Percentiles rank a stretch among this genome's conserved stretches.
Conservation (phyloP, 352 stramenopile species). For the Globisporangium orthogonon region DNA sequence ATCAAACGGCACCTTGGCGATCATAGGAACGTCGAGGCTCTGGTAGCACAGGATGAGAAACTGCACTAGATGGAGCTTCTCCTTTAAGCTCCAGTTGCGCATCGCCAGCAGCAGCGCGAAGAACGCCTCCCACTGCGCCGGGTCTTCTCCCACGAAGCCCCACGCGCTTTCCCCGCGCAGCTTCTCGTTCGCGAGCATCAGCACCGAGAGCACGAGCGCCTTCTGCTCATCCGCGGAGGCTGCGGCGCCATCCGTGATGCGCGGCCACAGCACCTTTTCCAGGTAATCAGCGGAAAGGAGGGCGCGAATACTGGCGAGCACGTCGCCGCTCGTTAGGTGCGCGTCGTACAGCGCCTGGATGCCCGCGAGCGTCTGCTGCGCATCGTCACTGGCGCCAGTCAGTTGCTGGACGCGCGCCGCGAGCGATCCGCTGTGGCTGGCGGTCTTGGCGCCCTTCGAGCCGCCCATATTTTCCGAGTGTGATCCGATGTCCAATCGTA, state of each 20-base stretch:
- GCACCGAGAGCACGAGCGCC: slow-evolving; percentile 31
- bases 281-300: slow-evolving; percentile 31
- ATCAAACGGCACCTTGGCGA: slow-evolving; percentile 24
- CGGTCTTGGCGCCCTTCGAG: not conserved
- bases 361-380: slow-evolving; percentile 7
- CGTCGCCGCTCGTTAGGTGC: slow-evolving; percentile 20
- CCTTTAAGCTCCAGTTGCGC: slow-evolving; percentile 24
- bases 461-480: not conserved
- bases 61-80: slow-evolving; percentile 47
- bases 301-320: slow-evolving; percentile 16
- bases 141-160: slow-evolving; percentile 10
- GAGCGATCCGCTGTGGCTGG: not conserved
- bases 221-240: slow-evolving; percentile 23
- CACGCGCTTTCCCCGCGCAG: slow-evolving; percentile 4
- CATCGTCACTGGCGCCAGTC: not conserved
- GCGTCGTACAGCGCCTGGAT: slow-evolving; percentile 30
- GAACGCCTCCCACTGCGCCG: slow-evolving; percentile 29
- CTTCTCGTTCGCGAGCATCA: slow-evolving; percentile 35
- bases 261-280: slow-evolving; percentile 47
- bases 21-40: slow-evolving; percentile 40
- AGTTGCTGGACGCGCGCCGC: slow-evolving; percentile 7
- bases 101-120: slow-evolving; percentile 25
- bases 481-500: not conserved
- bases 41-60: slow-evolving; percentile 61
- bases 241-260: slow-evolving; percentile 14